Evolutionary conservation across 805 yeast genomes (phyloP).

Genomic region (Lipomyces sp.): DNA sequence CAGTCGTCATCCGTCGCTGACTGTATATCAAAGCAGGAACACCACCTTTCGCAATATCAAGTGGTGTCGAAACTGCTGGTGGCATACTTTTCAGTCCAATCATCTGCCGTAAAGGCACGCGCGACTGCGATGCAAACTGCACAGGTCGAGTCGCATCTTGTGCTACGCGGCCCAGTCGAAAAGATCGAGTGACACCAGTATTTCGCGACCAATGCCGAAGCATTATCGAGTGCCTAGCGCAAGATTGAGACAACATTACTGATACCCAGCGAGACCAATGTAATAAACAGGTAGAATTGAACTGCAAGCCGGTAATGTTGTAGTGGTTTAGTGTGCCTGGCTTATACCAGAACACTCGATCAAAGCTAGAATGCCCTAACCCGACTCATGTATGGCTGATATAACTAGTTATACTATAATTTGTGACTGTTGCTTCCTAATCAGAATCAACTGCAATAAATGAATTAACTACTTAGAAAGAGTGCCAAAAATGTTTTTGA

Average conservation of each 20-base stretch:
- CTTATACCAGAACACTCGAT: background rate
- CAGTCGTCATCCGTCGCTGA: background rate
- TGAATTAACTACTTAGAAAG: no score
- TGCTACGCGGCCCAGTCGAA: background rate
- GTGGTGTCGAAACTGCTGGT: background rate
- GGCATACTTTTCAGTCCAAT: background rate
- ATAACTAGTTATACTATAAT: no score
- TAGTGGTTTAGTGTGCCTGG: background rate
- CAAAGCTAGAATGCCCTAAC: background rate
- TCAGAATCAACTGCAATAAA: no score
- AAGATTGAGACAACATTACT: background rate
- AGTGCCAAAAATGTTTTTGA: no score
- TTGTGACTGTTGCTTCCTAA: no score
- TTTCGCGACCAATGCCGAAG: background rate
- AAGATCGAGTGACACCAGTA: background rate
- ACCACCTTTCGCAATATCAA: background rate
- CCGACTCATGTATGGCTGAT: background rate
- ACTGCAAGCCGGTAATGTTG: background rate
- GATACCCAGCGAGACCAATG: background rate
- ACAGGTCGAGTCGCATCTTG: background rate
- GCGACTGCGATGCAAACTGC: background rate
- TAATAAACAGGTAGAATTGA: background rate
- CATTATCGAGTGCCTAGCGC: background rate
- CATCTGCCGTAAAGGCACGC: background rate
- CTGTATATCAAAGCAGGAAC: background rate